Percentiles rank a stretch among this genome's conserved stretches.
Evolutionary conservation across 2,329 filamentous ascomycete species (phyloP).

Genomic region (Clarireedia monteithiana): DNA sequence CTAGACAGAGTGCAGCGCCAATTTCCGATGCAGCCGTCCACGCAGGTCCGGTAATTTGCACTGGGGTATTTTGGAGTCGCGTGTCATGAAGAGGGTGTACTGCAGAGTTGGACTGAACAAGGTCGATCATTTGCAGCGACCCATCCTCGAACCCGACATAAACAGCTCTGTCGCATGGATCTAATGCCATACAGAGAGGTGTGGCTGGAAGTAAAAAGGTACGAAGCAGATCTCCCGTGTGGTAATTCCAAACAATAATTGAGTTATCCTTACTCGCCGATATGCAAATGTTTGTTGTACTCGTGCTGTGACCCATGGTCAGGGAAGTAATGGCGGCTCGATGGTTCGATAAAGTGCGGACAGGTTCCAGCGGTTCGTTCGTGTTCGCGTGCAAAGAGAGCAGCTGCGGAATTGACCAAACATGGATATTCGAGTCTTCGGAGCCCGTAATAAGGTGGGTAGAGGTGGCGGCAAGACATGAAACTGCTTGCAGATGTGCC

Average conservation of each 20-base stretch:
- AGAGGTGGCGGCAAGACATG: slow-evolving; percentile 63
- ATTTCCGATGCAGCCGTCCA: slow-evolving; percentile 36
- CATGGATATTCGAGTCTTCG: slow-evolving; percentile 80
- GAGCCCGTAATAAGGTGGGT: slow-evolving; percentile 72
- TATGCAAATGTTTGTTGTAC: slow-evolving; percentile 72
- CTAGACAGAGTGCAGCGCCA: slow-evolving; percentile 56
- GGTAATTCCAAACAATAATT: slow-evolving; percentile 89
- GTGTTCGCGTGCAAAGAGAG: slow-evolving; percentile 50
- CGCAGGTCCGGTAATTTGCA: slow-evolving; percentile 46
- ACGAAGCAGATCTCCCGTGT: slow-evolving; percentile 65
- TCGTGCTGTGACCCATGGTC: slow-evolving; percentile 55
- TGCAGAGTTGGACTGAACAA: slow-evolving; percentile 46
- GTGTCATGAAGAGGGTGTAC: slow-evolving; percentile 31
- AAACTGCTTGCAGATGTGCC: slow-evolving; percentile 74
- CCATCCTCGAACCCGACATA: slow-evolving; percentile 77
- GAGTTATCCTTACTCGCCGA: slow-evolving; percentile 82
- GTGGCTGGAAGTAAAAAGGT: slow-evolving; percentile 73
- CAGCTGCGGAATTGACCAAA: slow-evolving; percentile 77
- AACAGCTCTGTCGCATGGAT: slow-evolving; percentile 75
- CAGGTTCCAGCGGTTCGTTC: slow-evolving; percentile 55
- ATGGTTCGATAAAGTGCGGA: slow-evolving; percentile 71
- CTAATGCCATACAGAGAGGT: slow-evolving; percentile 66
- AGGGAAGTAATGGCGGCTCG: slow-evolving; percentile 64
- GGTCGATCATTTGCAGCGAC: slow-evolving; percentile 70
- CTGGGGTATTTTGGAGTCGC: slow-evolving; percentile 49